phyloP scores from a whole-genome alignment of 495 filamentous ascomycete genomes.

The Sporormia fimetaria region DNA sequence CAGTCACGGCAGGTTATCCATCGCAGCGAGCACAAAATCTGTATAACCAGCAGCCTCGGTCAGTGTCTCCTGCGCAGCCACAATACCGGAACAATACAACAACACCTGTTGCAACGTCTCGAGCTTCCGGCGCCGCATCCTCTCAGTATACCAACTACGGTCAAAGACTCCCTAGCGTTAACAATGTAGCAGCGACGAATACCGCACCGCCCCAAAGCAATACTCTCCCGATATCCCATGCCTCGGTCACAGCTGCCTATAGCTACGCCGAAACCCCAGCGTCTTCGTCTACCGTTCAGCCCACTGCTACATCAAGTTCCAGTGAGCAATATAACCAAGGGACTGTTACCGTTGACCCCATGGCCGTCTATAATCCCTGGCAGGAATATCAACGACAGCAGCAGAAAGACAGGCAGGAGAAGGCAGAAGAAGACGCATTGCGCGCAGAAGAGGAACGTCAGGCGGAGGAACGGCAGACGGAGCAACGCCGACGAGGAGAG shows the following conservation, averaged over 20 bases:
- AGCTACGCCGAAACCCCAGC: conserved; percentile 13
- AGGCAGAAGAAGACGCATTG: conserved; percentile 18
- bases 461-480: conserved; percentile 10
- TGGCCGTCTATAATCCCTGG: conserved; percentile 35
- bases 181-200: neutral
- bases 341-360: conserved; percentile 33
- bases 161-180: conserved; percentile 8
- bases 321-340: conserved; percentile 15
- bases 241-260: conserved; percentile 4
- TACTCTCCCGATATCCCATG: too few species aligned
- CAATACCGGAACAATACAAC: conserved; percentile 8
- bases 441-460: conserved; percentile 17
- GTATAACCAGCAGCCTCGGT: conserved; percentile 15
- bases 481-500: conserved; percentile 7
- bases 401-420: conserved; percentile 10
- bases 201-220: too few species aligned
- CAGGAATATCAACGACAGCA: conserved; percentile 30
- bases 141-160: conserved; percentile 17
- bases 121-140: conserved; percentile 1
- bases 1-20: conserved; percentile 13
- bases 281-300: conserved; percentile 6
- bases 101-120: neutral
- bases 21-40: conserved; percentile 10
- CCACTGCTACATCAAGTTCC: conserved; percentile 3
- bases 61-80: conserved; percentile 8